phyloP scores from a whole-genome alignment of 345 rosid genomes.

The Linum tenue region DNA sequence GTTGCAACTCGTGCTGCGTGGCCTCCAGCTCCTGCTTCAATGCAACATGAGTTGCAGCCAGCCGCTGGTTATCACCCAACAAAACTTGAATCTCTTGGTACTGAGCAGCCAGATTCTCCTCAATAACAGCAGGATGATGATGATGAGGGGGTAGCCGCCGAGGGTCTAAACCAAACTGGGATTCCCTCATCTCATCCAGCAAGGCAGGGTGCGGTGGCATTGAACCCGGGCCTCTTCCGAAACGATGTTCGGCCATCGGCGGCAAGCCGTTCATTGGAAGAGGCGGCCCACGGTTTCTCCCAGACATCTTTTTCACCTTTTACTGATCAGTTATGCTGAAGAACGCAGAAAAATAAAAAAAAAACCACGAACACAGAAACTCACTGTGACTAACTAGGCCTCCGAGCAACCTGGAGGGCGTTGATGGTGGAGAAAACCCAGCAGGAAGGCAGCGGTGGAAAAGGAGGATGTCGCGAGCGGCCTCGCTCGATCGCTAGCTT shows the following conservation, averaged over 20 bases:
- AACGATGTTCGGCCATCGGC: constrained; percentile 33
- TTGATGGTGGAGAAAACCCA: background rate
- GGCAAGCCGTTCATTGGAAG: constrained; percentile 19
- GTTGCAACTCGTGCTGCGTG: constrained; percentile 67
- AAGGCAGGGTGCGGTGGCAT: constrained; percentile 43
- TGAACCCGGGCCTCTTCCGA: constrained; percentile 46
- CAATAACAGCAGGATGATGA: constrained; percentile 50
- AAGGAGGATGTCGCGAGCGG: background rate
- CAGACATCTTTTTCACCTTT: constrained; percentile 17
- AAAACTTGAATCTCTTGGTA: constrained; percentile 85
- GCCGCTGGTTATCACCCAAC: constrained; percentile 73
- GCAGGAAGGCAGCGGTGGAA: background rate
- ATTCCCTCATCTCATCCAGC: constrained; percentile 54
- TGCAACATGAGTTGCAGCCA: constrained; percentile 89
- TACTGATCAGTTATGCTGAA: background rate
- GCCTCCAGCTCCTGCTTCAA: constrained; percentile 87
- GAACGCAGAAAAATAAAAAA: background rate
- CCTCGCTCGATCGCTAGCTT: too few relatives aligned
- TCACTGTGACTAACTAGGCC: background rate
- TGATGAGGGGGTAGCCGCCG: constrained; percentile 55
- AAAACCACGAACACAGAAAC: background rate
- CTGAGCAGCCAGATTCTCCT: constrained; percentile 70
- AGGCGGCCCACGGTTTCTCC: constrained; percentile 37
- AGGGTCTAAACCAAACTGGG: constrained; percentile 49
- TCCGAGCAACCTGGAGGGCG: too few relatives aligned